Base-by-base conservation (phyloP, 2,329 filamentous ascomycete genomes). In the Phyllosticta capitalensis region DNA sequence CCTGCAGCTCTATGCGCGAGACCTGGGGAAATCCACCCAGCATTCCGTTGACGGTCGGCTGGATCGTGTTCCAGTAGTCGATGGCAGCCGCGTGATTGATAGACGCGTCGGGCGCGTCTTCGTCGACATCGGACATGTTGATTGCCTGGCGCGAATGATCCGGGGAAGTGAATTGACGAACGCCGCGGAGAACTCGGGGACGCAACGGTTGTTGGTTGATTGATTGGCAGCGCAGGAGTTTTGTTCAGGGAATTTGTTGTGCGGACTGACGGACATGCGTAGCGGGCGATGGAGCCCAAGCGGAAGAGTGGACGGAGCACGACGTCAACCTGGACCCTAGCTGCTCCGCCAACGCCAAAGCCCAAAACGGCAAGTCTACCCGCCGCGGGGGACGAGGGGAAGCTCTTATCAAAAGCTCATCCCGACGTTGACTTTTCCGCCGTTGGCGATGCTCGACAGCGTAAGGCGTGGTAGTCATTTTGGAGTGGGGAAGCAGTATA, bases 1-100 rank as follows among this genome's bases (percentile, higher is more conserved):
- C 86, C 65, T 85, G 83, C 7, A 92, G 77, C 70, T 92, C 89
- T 61, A 88, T 81, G 62, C 83, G 81, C 33, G 84, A 87, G 67
- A 89, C 81, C 70, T 84, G 79, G 1, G 83, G 83, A 77, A 72
- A 92, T 61, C 81, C 89, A 62, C 90, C 91, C 1, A 95, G 85
- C 86, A 94, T 92, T 68, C 90, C 89, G 66, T 87, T 81, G 63
- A 82, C 79, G 62, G 81, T 79, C 10, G 80, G 74, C 45, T 77
- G 73, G 60, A 81, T 76, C 45, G 68, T 67, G 62, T 76, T 75
- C 81, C 81, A 84, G 73, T 84, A 82, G 57, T 66, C 66, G 54
- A 79, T 67, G 26, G 77, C 75, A 22, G 71, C 71, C 48, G 68
- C 64, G 62, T 75, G 69, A 67, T 78, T 67, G 67, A 79, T 79